Base-by-base conservation (phyloP, 2,329 filamentous ascomycete genomes). In the Sporothrix inflata region DNA sequence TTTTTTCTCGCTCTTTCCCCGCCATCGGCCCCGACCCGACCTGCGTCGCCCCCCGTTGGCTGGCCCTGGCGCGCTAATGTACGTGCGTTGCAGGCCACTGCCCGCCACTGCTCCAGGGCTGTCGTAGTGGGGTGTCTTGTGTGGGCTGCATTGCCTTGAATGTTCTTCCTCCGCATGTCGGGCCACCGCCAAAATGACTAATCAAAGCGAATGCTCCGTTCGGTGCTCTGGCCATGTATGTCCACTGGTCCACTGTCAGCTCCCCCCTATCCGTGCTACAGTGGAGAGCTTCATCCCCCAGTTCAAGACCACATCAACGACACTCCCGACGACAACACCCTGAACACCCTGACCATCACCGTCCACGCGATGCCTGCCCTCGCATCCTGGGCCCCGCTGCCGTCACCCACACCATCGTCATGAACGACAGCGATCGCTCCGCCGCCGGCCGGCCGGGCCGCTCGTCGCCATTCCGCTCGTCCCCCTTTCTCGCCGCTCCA, bases 1-100 rank as follows among this genome's bases (percentile, higher is more conserved):
- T 63, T 53, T 69, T 51, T 51, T 42, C 38, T 55, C 53, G n/a
- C 21, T 45, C 60, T 21, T 27, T 65, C 60, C 57, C 70, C 70
- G 70, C 70, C 65, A 69, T 72, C 70, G 70, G 70, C 63, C 21
- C 60, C 70, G 24, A 57, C 21, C 60, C 70, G 24, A 57, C 30
- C 24, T 27, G 24, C 14, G 24, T 55, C 53, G 53, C n/a, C 53
- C 53, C 51, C 24, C 27, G 69, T 63, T 71, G 30, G 47, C 42
- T 67, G 42, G 70, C 16, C 42, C 51, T 24, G 19, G 21, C 34
- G 21, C 70, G 70, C 70, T 72, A 61, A 70, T 49, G 68, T 38
- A 66, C n/a, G 40, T 49, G n/a, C 53, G 24, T 30, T 42, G 53
- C 55, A 57, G 24, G 55, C 30, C 30, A 34, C 3, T 40, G 53